Percentiles rank a stretch among this genome's conserved stretches.
phyloP scores from a whole-genome alignment of 2,329 filamentous ascomycete genomes.

The Aureobasidium sp. region DNA sequence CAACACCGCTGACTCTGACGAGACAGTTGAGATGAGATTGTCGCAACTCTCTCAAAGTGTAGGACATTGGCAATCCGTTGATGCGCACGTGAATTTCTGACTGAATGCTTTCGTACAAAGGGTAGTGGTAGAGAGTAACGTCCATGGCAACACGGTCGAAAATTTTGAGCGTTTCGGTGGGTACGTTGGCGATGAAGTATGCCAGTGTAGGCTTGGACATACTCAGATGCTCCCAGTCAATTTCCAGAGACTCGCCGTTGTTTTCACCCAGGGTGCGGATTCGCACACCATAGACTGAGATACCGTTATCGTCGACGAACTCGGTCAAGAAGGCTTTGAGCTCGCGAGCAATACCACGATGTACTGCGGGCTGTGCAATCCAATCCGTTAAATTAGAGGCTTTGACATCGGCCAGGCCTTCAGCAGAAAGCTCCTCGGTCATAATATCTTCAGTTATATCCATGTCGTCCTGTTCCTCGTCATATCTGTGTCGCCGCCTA shows the following conservation, averaged over 20 bases:
- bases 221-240: slow-evolving; percentile 88
- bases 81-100: slow-evolving; percentile 97
- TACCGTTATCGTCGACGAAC: slow-evolving; percentile 81
- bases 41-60: slow-evolving; percentile 88
- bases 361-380: slow-evolving; percentile 83
- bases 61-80: slow-evolving; percentile 86
- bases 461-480: slow-evolving; percentile 84
- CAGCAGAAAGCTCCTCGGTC: slow-evolving; percentile 88
- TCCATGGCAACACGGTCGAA: slow-evolving; percentile 98
- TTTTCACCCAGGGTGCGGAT: slow-evolving; percentile 94
- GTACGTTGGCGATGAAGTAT: slow-evolving; percentile 93
- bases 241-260: slow-evolving; percentile 92
- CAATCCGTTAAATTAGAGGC: slow-evolving; percentile 89
- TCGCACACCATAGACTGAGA: slow-evolving; percentile 88
- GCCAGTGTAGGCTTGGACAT: slow-evolving; percentile 88
- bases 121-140: slow-evolving; percentile 89
- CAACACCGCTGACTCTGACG: slow-evolving; percentile 88
- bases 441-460: slow-evolving; percentile 89
- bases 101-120: slow-evolving; percentile 95
- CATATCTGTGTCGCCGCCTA: slow-evolving; percentile 79
- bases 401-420: slow-evolving; percentile 88
- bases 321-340: slow-evolving; percentile 97
- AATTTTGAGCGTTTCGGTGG: slow-evolving; percentile 88
- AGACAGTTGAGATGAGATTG: slow-evolving; percentile 95
- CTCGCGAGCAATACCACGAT: slow-evolving; percentile 87